A percentile compares a stretch with the other conserved stretches of the same genome.
Evolutionary conservation across 2,329 filamentous ascomycete species (phyloP).

Genomic region (Fusarium coffeatum): DNA sequence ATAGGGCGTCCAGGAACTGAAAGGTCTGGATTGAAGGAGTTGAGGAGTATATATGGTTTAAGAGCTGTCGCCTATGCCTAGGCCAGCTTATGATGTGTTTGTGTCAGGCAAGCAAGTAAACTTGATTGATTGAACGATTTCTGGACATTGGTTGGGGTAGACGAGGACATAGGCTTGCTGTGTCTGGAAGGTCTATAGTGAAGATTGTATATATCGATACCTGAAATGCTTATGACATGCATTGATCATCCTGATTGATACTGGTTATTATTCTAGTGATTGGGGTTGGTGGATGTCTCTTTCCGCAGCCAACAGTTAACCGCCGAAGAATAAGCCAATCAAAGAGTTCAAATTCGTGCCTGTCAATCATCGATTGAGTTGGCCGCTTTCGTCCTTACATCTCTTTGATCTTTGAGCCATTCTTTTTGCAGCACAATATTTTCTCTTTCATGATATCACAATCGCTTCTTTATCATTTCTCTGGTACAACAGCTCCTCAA

Average conservation of each 20-base stretch:
- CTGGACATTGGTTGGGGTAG: slow-evolving; percentile 34
- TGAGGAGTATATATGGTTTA: slow-evolving; percentile 40
- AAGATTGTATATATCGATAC: slow-evolving; percentile 42
- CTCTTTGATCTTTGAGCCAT: not conserved
- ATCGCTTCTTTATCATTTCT: not conserved
- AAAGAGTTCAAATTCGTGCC: not conserved
- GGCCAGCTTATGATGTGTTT: slow-evolving; percentile 38
- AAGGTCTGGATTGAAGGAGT: slow-evolving; percentile 39
- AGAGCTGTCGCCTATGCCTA: slow-evolving; percentile 29
- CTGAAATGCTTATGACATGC: slow-evolving; percentile 31
- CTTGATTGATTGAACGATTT: slow-evolving; percentile 33
- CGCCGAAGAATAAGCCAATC: slow-evolving; percentile 17
- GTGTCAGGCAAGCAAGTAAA: slow-evolving; percentile 31
- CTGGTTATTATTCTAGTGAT: no score
- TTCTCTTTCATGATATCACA: not conserved
- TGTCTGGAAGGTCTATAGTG: slow-evolving; percentile 11
- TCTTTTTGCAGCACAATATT: not conserved
- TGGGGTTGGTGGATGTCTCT: not conserved
- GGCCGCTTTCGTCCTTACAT: not conserved
- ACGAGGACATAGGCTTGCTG: slow-evolving; percentile 6
- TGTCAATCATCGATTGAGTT: not conserved
- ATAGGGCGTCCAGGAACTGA: slow-evolving; percentile 10
- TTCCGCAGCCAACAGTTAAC: slow-evolving; percentile 12
- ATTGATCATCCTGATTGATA: not conserved
- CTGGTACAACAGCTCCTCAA: not conserved